Evolutionary conservation across 108 stramenopile species (phyloP), one percentile per base, ranked within the genome.

Genomic region (Nitzschia palea): DNA sequence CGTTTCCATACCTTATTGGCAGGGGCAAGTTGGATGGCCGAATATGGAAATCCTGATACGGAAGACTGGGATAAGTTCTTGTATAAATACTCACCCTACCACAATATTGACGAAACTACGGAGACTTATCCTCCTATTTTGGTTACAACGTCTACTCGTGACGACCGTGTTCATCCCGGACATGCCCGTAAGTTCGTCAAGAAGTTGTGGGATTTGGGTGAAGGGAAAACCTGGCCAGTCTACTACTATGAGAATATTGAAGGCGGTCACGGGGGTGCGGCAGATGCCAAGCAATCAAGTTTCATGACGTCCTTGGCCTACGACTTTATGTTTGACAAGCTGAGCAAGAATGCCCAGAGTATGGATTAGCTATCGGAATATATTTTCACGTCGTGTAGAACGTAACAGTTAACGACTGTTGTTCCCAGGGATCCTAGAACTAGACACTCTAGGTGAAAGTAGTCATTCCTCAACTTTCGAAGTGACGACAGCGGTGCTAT

Each of bases 1-100:
- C 83, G 89, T n/a, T 93, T 83, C 65, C 74, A 84, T 64, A 80
- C 69, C 17, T 78, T 95, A 9, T 68, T 94, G 50, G 92, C 93
- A 14, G 94, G 96, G 20, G 95, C 95, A 37, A 91, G 93, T 9
- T 99, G 99, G 99, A 90, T 94, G 85, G 96, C 96, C 3, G 99
- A 99, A 71, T 99, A 97, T 74, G 98, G 98, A 31, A 69, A 97
- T 71, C 92, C 99, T 1, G 95, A 96, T 62, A 87, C 91, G n/a
- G 80, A 86, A 50, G 95, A 97, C 48, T 97, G 95, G 92, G 85
- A 95, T 10, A 63, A 84, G 18, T 97, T 95, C 57, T 62, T 97
- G 23, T 62, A 83, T 57, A 78, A 80, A 53, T 93, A 92, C 78
- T 91, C 89, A 14, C 95, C 97, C 8, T 95, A 96, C 65, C 97